Base-by-base conservation (phyloP, 345 rosid genomes). In the Streptanthus diversifolius region DNA sequence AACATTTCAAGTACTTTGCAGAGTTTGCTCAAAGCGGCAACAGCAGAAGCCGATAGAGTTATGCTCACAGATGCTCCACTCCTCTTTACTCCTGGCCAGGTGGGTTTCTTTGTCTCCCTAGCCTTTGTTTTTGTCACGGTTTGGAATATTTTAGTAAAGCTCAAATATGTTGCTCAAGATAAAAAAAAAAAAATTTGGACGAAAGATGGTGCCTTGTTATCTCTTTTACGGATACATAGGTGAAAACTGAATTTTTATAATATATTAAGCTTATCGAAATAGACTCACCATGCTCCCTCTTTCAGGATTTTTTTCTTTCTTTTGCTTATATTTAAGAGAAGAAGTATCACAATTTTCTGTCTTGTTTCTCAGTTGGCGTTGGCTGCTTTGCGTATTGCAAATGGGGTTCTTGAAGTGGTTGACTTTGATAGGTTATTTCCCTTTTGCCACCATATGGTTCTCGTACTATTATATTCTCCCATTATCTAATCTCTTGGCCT, bases 41-140 rank as follows among this genome's bases (percentile, higher is more conserved):
- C 71, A 68, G 66, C 74, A 56, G 96, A 87, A 84, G 85, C 85
- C 56, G 99, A 91, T 80, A 88, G 81, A 83, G 79, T 87, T 61
- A 88, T 91, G 90, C 86, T 95, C 60, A 91, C 99, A 60, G 97
- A 95, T 81, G 96, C 95, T 66, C 89, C 95, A 11, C 96, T 88
- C 78, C 81, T 91, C 18, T 91, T 85, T 77, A 85, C 99, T 67
- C 99, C 97, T 17, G 99, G 95, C 63, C 97, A 88, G 97, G 97
- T 95, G 77, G 45, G 33, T 76, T 63, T 60, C 13, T 15, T 55
- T 29, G 36, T 33, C 56, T 51, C 17, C 24, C 21, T 21, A 48
- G 48, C 19, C n/a, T 63, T 62, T 62, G 11, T 14, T 44, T 33
- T 27, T 29, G 24, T 40, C 33, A 41, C 41, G 22, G 44, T 44